A percentile compares a stretch with the other conserved stretches of the same genome.
Conservation (phyloP, 2,329 filamentous ascomycete genomes). For the Alternaria angustiovoidea region DNA sequence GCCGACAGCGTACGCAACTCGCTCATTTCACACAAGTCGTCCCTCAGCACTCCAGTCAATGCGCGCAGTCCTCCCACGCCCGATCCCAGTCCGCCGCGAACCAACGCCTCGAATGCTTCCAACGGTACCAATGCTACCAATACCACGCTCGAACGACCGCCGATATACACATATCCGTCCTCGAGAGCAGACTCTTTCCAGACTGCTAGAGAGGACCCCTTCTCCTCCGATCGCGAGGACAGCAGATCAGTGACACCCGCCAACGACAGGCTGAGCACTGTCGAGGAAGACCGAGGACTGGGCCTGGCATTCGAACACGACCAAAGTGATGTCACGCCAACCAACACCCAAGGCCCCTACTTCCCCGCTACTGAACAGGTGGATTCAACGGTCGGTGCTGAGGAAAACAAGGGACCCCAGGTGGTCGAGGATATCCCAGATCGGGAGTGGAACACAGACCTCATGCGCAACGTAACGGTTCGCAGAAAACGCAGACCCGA, state of each 20-base stretch:
- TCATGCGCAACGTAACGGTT: constrained; percentile 54
- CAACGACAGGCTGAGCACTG: constrained; percentile 37
- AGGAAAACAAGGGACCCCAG: constrained; percentile 26
- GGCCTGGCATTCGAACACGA: constrained; percentile 48
- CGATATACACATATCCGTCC: constrained; percentile 49
- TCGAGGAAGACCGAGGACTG: constrained; percentile 44
- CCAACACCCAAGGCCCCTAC: constrained; percentile 26
- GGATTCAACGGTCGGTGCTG: constrained; percentile 20
- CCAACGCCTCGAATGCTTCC: constrained; percentile 32
- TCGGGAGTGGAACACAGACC: constrained; percentile 51
- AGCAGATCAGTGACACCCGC: constrained; percentile 41
- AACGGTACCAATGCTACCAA: constrained; percentile 7
- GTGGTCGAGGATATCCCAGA: constrained; percentile 39
- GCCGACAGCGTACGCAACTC: constrained; percentile 52
- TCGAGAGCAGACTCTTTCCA: constrained; percentile 57
- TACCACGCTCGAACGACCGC: constrained; percentile 33
- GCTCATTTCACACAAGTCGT: constrained; percentile 50
- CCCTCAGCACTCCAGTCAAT: constrained; percentile 53
- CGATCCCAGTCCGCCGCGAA: constrained; percentile 49
- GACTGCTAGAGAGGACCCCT: constrained; percentile 55
- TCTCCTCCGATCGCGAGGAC: constrained; percentile 44
- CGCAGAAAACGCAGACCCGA: constrained; percentile 44
- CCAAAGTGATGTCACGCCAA: constrained; percentile 44
- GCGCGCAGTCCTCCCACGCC: constrained; percentile 52
- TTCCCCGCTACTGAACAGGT: constrained; percentile 20